Percentiles rank a stretch among this genome's conserved stretches.
phyloP scores from a whole-genome alignment of 257 asterid genomes.

The Solanum microdontum region DNA sequence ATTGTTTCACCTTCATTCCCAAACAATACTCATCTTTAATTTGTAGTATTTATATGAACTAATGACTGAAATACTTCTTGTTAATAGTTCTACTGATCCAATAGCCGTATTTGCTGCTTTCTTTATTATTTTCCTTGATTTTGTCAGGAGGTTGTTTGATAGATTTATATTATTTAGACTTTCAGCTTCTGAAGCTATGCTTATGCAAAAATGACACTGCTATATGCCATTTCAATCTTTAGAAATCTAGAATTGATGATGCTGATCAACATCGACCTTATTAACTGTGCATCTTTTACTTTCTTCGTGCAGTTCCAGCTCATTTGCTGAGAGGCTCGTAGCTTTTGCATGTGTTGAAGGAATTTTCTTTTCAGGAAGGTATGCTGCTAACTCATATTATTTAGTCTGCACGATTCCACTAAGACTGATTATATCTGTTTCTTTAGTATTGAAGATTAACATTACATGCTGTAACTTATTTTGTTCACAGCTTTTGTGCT shows the following conservation, averaged over 20 bases:
- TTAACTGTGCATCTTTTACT: not conserved
- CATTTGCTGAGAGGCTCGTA: slow-evolving; percentile 72
- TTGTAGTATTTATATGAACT: not conserved
- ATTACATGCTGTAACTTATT: not conserved
- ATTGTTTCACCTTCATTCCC: not conserved
- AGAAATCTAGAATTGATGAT: not conserved
- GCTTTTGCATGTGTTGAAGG: slow-evolving; percentile 88
- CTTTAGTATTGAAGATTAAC: not conserved
- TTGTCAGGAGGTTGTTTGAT: not conserved
- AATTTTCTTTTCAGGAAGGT: slow-evolving; percentile 85
- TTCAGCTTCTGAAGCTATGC: not conserved
- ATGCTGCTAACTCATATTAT: not conserved
- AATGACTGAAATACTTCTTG: not conserved
- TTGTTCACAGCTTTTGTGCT: slow-evolving; percentile 58
- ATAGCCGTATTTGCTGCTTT: not conserved
- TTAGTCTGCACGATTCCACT: not conserved
- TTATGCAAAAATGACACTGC: not conserved
- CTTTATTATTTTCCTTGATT: not conserved
- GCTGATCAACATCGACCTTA: not conserved
- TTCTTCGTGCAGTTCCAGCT: slow-evolving; percentile 38
- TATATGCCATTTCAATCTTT: not conserved
- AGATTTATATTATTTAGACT: not conserved
- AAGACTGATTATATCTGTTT: not conserved
- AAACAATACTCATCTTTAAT: not conserved
- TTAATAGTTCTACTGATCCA: not conserved